Conservation (phyloP, 106 monocot genomes). For the Apostasia ramifera region DNA sequence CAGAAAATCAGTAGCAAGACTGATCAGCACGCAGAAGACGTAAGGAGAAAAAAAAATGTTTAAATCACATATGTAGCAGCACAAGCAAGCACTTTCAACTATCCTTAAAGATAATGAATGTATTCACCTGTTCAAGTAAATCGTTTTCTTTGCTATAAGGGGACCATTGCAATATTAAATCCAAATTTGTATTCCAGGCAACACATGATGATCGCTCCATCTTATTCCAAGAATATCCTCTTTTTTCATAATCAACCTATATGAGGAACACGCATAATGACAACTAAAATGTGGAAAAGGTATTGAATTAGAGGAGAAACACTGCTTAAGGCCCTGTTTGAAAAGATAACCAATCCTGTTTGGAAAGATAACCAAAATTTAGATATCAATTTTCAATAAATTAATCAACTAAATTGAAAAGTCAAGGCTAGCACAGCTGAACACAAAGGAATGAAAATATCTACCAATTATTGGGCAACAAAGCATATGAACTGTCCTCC, state of each 20-base stretch:
- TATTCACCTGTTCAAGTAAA: constrained; percentile 57
- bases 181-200: constrained; percentile 66
- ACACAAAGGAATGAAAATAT: too few species aligned
- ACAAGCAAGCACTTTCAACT: not conserved
- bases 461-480: too few species aligned
- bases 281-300: not conserved
- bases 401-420: not conserved
- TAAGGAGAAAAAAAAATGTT: too few species aligned
- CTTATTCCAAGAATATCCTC: constrained; percentile 40
- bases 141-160: constrained; percentile 66
- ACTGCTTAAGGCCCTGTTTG: not conserved
- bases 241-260: constrained; percentile 73
- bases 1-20: too few species aligned
- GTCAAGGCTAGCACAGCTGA: too few species aligned
- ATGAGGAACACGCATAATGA: not conserved
- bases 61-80: not conserved
- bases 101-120: not conserved
- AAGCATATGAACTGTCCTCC: too few species aligned
- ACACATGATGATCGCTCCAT: constrained; percentile 27
- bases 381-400: not conserved
- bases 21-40: too few species aligned
- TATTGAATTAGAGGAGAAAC: not conserved
- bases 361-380: not conserved
- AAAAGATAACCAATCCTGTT: not conserved
- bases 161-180: constrained; percentile 71